Base-by-base conservation (phyloP, 225 moss, liverwort and hornwort species). In the Marchantia paleacea region DNA sequence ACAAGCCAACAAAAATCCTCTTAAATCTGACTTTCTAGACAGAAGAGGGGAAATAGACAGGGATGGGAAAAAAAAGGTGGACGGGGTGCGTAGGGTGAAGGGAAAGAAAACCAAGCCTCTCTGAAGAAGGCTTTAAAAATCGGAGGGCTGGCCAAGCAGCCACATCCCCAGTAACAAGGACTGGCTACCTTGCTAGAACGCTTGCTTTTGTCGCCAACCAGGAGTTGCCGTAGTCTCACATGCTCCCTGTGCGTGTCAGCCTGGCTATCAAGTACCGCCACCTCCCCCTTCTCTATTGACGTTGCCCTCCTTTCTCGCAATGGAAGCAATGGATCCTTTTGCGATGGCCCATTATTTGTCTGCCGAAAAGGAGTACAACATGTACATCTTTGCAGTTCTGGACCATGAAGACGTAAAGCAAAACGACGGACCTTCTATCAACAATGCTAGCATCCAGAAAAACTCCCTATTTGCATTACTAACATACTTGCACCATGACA, bases 121-220 rank as follows among this genome's bases (percentile, higher is more conserved):
- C 58, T 50, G 55, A 75, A 86, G 80, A 84, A 82, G 83, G 83
- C 80, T 87, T 80, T 76, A 60, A 76, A 81, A 68, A 61, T 75
- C 78, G 58, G 84, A 83, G 81, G 82, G 82, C 85, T 87, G 87
- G 75, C 84, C 80, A 88, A 86, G 82, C 87, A 89, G 89, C 89
- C 80, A 85, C 89, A 83, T 86, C 86, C 88, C 55, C 84, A 80
- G 67, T 76, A 57, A 63, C 81, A 83, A 86, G 84, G 86, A 82
- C 84, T 81, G 80, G 69, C 86, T 97, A 97, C 96, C 96, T 94
- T 94, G 83, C 84, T 92, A 86, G 83, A 83, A 84, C 88, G 87
- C 92, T 90, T 97, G 92, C 89, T 88, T 79, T 91, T 94, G 83
- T 94, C 94, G 83, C 91, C 92, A 85, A 96, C 86, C 74, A 91